Evolutionary conservation across 352 stramenopile genomes (phyloP), one percentile per base, ranked within the genome.

Genomic region (Phytophthora pistaciae): DNA sequence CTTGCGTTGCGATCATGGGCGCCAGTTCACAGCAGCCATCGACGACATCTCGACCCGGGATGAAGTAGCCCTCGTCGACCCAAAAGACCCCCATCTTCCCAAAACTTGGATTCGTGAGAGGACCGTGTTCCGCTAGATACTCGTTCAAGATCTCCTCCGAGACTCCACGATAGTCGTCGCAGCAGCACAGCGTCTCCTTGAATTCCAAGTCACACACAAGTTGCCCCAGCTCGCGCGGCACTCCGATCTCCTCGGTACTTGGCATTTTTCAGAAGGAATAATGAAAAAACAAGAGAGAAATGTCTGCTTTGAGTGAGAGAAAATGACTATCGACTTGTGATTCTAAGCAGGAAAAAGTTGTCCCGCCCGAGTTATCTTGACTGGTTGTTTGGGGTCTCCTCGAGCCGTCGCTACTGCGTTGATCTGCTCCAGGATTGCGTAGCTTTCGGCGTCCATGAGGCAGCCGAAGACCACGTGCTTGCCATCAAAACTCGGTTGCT

Each of bases 381-480:
- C 82, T 6, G 68, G 64, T 20, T 68, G 20, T 66, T 82, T 87
- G 10, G 85, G 71, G n/a, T 87, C 78, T 36, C 85, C 85, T 27
- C 77, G 67, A 21, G 69, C 70, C 0, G 82, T 90, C 10, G 86
- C 86, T 11, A 91, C 73, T 3, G 53, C 57, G 38, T 92, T 75
- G 11, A 93, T 85, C n/a, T 70, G 69, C 7, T 69, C 71, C 8
- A 93, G 72, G 13, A 85, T 74, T 16, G 40, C 20, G 44, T 86
- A 90, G 67, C 84, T 93, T 11, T 77, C 57, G 0, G 67, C 36
- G 20, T 85, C 86, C n/a, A 87, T 54, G 20, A 93, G 62, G 40
- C 69, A 82, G 4, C 84, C 86, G 36, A 91, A 97, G 29, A 97
- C 91, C 16, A 97, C 87, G 75, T 97, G 91, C 56, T 84, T 83